Conservation (phyloP, 2,329 filamentous ascomycete genomes). For the Exophiala spinifera region DNA sequence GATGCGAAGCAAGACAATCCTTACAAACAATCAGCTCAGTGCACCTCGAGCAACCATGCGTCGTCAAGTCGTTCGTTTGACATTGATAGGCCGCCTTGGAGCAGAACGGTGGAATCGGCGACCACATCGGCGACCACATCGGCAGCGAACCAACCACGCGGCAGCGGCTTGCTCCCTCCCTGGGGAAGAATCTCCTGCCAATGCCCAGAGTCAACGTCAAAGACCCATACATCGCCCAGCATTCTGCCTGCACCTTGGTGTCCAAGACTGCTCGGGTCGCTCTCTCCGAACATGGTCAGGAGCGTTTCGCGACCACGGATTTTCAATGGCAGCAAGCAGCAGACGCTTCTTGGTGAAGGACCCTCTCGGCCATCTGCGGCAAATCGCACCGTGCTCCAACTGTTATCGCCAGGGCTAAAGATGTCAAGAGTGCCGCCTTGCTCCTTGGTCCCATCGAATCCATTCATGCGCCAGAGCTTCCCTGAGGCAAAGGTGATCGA, state of each 20-base stretch:
- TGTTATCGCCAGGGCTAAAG: constrained; percentile 39
- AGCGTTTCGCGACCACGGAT: constrained; percentile 38
- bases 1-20: no score
- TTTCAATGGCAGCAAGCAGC: constrained; percentile 43
- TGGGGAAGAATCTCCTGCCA: constrained; percentile 37
- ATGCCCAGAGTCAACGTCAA: constrained; percentile 34
- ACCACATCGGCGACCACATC: constrained; percentile 41
- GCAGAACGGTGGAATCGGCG: constrained; percentile 36
- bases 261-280: constrained; percentile 51
- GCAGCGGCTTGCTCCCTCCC: constrained; percentile 33
- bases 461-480: constrained; percentile 74
- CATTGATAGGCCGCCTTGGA: constrained; percentile 53
- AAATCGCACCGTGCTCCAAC: constrained; percentile 29
- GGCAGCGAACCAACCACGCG: constrained; percentile 55
- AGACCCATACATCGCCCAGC: constrained; percentile 52
- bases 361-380: constrained; percentile 45
- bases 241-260: constrained; percentile 58
- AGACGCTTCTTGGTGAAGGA: constrained; percentile 51
- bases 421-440: constrained; percentile 71
- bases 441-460: constrained; percentile 69
- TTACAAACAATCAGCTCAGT: no score
- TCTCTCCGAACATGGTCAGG: constrained; percentile 54
- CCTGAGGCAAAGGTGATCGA: constrained; percentile 63
- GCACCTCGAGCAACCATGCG: constrained; percentile 43
- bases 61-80: constrained; percentile 52